Evolutionary conservation across 1,139 yeast genomes (phyloP).

Genomic region (Magnusiomyces fungicola): DNA sequence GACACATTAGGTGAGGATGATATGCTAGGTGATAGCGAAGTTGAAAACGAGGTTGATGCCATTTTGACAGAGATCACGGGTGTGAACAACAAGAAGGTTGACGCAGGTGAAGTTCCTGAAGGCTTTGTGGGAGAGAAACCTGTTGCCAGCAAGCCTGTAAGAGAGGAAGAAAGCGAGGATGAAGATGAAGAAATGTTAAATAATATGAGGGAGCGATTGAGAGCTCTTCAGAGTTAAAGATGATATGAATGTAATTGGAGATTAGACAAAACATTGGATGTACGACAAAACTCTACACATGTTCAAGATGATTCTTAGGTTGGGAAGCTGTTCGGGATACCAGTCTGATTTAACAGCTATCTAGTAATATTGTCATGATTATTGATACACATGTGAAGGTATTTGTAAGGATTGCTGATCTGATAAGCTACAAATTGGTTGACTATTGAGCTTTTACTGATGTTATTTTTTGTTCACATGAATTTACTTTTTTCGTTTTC

Average conservation of each 20-base stretch:
- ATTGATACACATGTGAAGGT: no score
- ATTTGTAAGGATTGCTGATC: no score
- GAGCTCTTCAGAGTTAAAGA: constrained; percentile 77
- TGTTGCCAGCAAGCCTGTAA: constrained; percentile 34
- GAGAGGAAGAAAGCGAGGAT: constrained; percentile 43
- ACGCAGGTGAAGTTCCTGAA: constrained; percentile 17
- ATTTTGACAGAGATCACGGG: constrained; percentile 47
- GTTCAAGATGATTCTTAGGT: no score
- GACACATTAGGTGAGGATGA: constrained; percentile 65
- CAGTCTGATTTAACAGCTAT: no score
- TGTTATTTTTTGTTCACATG: no score
- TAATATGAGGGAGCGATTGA: constrained; percentile 83
- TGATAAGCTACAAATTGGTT: no score
- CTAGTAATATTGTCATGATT: no score
- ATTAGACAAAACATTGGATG: no score
- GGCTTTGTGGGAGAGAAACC: constrained; percentile 12
- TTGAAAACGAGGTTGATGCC: constrained; percentile 61
- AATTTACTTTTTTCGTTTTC: no score
- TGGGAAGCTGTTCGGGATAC: no score
- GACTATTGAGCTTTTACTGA: no score
- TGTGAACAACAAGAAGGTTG: constrained; percentile 42
- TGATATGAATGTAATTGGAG: no score
- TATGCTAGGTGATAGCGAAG: constrained; percentile 57
- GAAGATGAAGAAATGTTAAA: constrained; percentile 69
- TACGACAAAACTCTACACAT: neutral